Conservation (phyloP, 306 rosid genomes). For the Comarum palustre region DNA sequence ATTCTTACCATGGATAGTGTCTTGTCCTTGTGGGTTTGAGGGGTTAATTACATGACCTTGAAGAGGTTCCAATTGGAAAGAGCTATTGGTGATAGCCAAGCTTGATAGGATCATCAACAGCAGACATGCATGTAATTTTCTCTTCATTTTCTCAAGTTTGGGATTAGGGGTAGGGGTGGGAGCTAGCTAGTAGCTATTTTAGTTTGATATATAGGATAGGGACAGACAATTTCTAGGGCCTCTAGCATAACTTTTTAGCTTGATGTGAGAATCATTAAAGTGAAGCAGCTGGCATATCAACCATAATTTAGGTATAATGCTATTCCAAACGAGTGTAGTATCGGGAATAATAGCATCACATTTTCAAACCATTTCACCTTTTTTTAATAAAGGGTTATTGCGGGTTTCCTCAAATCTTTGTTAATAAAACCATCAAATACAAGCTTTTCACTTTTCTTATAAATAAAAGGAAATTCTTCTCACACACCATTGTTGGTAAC, state of each 20-base stretch:
- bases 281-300: neutral
- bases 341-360: neutral
- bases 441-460: no score
- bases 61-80: neutral
- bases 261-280: neutral
- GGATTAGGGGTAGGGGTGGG: no score
- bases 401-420: no score
- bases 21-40: slow-evolving; percentile 3
- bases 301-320: neutral
- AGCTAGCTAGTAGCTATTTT: no score
- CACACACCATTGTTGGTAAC: no score
- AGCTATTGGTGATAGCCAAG: neutral
- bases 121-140: slow-evolving; percentile 7
- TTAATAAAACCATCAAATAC: no score
- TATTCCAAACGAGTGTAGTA: neutral
- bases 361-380: no score
- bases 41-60: neutral
- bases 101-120: slow-evolving; percentile 7
- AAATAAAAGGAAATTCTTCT: no score
- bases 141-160: neutral
- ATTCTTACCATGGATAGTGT: slow-evolving; percentile 15
- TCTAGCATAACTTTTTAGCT: neutral
- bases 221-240: neutral
- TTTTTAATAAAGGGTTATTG: no score
- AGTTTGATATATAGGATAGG: neutral